Evolutionary conservation across 495 filamentous ascomycete species (phyloP), one percentile per base, ranked within the genome.

Genomic region (Cercophora samala): DNA sequence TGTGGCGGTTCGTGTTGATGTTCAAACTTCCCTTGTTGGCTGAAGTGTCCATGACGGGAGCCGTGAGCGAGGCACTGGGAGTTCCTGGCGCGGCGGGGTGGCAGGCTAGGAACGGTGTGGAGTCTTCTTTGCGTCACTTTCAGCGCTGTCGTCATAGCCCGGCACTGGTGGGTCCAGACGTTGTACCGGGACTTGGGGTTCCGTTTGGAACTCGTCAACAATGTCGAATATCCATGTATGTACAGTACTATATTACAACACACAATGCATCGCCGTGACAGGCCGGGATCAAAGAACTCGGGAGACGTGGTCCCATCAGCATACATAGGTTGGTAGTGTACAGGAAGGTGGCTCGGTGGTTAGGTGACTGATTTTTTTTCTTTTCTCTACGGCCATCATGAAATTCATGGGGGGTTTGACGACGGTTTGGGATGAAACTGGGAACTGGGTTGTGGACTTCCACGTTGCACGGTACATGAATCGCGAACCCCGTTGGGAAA

Each of bases 121-220:
- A 26, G n/a, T n/a, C 18, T 25, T 29, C 51, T 23, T 55, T 55
- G 62, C 62, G 62, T 64, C 62, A 64, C 62, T 56, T 54, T 64
- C 51, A 64, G 23, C 62, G 55, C n/a, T 64, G 62, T 64, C 62
- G 62, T 64, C 62, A 64, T 64, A n/a, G 62, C 26, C 19, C 22
- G 32, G 21, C 11, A 9, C 6, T 56, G 53, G 53, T 56, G 53
- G 53, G 53, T 56, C 37, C 37, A 46, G 13, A 46, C 37, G 37
- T 46, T 46, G 37, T 46, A 2, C 37, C 37, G 37, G 37, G 37
- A 46, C 37, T 46, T 18, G 37, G 37, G 37, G 37, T 46, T 46
- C 37, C 37, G 37, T 46, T 46, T 46, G 37, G 15, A 9, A 46
- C 13, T 9, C 6, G 37, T 46, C 8, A 46, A 46, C 37, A 46